Base-by-base conservation (phyloP, 2,329 filamentous ascomycete species). In the Diaporthe aspalathi region DNA sequence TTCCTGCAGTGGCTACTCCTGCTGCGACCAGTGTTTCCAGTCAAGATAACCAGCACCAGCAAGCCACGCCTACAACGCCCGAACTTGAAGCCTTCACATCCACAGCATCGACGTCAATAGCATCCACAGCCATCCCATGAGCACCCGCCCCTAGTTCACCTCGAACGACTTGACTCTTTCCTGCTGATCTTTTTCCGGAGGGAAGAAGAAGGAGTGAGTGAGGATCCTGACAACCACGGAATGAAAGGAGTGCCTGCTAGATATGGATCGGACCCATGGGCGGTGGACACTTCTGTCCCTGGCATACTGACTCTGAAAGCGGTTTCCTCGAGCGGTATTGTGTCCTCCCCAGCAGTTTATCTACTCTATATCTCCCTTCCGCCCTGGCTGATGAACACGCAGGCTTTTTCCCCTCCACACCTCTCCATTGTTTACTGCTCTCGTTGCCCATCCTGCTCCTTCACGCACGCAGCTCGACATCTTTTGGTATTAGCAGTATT, bases 161-260 rank as follows among this genome's bases (percentile, higher is more conserved):
- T n/a, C n/a, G n/a, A n/a, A n/a, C n/a, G n/a, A n/a, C n/a, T n/a
- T n/a, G n/a, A n/a, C 14, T 35, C n/a, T 17, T 32, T 32, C 40
- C n/a, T 24, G 27, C 43, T 29, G 27, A 22, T 8, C 35, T 22
- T 20, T 49, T 5, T n/a, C n/a, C n/a, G n/a, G n/a, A n/a, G n/a
- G n/a, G n/a, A n/a, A 29, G 9, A 12, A 35, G 40, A 24, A 63
- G 27, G 60, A 49, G 14, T 5, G 1, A 16, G 4, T 16, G 24
- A 22, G 20, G 27, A 22, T 32, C 12, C 7, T n/a, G 16, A 35
- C 43, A 3, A 20, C 20, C 20, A 32, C 32, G 32, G 3, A 16
- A 35, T 5, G 45, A n/a, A 65, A 65, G 60, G 60, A 35, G n/a
- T 24, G 40, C 40, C 60, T 50, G 29, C 16, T n/a, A 27, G 43